Conservation (phyloP, 2,329 filamentous ascomycete species). For the Metarhizium robertsii region DNA sequence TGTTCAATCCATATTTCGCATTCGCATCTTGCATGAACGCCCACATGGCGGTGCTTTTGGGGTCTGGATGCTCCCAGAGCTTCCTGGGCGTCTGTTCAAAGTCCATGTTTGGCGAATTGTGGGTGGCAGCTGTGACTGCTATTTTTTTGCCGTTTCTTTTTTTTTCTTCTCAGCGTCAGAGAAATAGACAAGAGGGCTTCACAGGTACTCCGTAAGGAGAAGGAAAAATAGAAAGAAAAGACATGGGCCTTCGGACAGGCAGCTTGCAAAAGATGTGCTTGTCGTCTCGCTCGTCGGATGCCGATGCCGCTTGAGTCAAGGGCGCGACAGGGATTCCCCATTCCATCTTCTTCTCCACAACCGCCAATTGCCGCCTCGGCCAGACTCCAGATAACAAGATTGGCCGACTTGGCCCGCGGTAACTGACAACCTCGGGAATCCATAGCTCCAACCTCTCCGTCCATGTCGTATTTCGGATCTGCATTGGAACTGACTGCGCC, state of each 20-base stretch:
- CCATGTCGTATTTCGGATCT: not conserved
- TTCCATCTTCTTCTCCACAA: not conserved
- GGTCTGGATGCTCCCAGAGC: constrained; percentile 59
- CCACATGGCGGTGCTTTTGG: constrained; percentile 54
- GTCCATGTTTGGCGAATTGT: constrained; percentile 16
- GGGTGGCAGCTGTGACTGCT: not conserved
- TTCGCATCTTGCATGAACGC: constrained; percentile 59
- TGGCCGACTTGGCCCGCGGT: not conserved
- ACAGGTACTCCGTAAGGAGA: not conserved
- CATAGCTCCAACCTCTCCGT: too few species aligned
- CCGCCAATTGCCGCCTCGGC: not conserved
- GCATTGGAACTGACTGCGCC: not conserved
- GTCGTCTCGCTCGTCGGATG: too few species aligned
- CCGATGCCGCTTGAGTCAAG: too few species aligned
- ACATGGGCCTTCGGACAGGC: too few species aligned
- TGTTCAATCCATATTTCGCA: constrained; percentile 39
- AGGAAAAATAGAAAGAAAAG: not conserved
- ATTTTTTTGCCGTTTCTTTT: too few species aligned
- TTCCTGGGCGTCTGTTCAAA: constrained; percentile 40
- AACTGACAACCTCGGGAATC: too few species aligned
- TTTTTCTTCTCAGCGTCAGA: not conserved
- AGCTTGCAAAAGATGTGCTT: not conserved
- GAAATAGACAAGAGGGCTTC: not conserved
- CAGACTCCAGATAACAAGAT: not conserved
- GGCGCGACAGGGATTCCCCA: too few species aligned